Base-by-base conservation (phyloP, 2,329 filamentous ascomycete species). In the Rutstroemia sp. region DNA sequence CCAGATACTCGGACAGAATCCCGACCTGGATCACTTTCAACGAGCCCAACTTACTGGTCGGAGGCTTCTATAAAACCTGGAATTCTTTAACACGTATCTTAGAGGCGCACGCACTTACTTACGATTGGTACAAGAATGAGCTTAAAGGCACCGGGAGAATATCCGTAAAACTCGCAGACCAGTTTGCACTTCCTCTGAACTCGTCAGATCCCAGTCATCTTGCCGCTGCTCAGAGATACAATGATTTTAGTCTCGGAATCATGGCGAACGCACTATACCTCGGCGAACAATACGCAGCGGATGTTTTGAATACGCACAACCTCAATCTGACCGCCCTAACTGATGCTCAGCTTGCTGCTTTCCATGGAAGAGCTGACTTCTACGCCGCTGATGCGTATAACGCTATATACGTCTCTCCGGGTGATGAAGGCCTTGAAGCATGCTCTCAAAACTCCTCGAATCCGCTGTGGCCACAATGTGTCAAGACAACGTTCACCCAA, bases 301-400 rank as follows among this genome's bases (percentile, higher is more conserved):
- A 9, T 44, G 57, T 58, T 3, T 25, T 38, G 68, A 78, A 3
- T 68, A 73, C 12, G 76, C 77, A 0, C 72, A 30, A 25, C 8
- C n/a, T 16, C n/a, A 17, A 16, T 41, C 38, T 17, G 38, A 21
- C 27, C 16, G 23, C 23, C 5, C 10, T 19, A 23, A 12, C 21
- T 44, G 37, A 39, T 61, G 2, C 75, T 2, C 16, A 38, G 12
- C 12, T 27, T 27, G 25, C 25, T 27, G 25, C 25, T 27, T 27
- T 27, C 25, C 25, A 27, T 8, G 25, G 25, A 73, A 76, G 27
- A 74, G 73, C 75, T 4, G 80, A 83, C 63, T 80, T 81, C 58
- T 71, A 81, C 34, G 77, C 74, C 9, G 73, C 83, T 34, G 79
- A 83, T 58, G 75, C 78, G 0, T 84, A 83, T 68, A 80, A 76